These are phyloP conservation scores for Nyssa sinensis DNA, from an alignment of 148 eudicot species.

Conservation along the genomic window DNA sequence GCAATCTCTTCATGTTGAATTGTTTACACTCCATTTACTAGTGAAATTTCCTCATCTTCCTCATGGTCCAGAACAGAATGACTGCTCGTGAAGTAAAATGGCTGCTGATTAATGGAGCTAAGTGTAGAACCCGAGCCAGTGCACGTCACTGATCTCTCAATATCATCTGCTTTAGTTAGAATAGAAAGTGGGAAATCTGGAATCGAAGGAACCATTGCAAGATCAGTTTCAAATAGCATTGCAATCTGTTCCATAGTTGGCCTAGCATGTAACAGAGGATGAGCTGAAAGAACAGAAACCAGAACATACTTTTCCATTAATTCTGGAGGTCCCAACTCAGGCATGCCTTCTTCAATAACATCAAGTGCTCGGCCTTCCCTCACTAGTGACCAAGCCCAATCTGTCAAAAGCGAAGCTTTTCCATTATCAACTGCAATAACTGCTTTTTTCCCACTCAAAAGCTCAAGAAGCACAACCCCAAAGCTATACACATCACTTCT, in stretches of 20 bases:
- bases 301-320: background rate
- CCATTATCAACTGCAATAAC: background rate
- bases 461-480: conserved; percentile 47
- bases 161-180: background rate
- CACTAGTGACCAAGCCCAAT: conserved; percentile 6
- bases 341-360: background rate
- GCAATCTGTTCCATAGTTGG: background rate
- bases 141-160: background rate
- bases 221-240: background rate
- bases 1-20: too few relatives aligned
- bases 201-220: background rate
- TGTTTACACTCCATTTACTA: too few relatives aligned
- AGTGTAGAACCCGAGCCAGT: too few relatives aligned
- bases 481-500: conserved; percentile 47
- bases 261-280: background rate
- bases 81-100: too few relatives aligned
- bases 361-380: background rate
- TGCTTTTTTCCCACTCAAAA: conserved; percentile 36
- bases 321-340: background rate
- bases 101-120: background rate
- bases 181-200: too few relatives aligned
- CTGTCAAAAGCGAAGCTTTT: background rate
- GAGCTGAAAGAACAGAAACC: background rate
- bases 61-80: too few relatives aligned
- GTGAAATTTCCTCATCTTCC: too few relatives aligned